Evolutionary conservation across 768 basidiomycete genomes (phyloP), one percentile per base, ranked within the genome.

Genomic region (Trametes cubensis): DNA sequence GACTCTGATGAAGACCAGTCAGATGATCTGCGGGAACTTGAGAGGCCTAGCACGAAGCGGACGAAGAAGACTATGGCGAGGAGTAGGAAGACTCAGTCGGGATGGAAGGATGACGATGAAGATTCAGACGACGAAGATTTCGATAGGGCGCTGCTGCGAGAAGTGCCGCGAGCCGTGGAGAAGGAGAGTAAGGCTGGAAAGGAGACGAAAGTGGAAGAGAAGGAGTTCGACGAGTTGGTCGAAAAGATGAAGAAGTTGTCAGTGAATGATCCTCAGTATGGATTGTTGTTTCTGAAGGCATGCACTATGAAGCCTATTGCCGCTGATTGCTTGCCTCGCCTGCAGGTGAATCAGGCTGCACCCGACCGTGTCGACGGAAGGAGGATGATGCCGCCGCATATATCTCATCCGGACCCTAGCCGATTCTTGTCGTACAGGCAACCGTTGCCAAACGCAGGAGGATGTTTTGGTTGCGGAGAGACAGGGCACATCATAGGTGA

Each of bases 391-490:
- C 60, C 60, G 10, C 60, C 60, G 6, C 54, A 62, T 28, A 15
- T 62, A 45, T 26, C 8, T n/a, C 21, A 23, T 26, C 44, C 44
- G n/a, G 21, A 45, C 21, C 44, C 23, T 20, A 25, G 39, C 39
- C 25, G 30, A n/a, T 41, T 44, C 3, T 14, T 20, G 26, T 20
- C 10, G 20, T 5, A 15, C 26, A 56, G 17, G 34, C 18, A 20
- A 45, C 20, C 44, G 44, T 21, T 28, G 44, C 44, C 44, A 20
- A 45, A 20, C 7, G 21, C n/a, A 8, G 44, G n/a, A 20, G 44
- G 44, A 44, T 61, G 64, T 45, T 65, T 18, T 47, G 64, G 64
- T 38, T 65, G 60, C 49, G 64, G 64, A 7, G 40, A 28, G 6
- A 6, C 38, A 7, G 56, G 53, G 4, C 64, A 65, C 53, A 38